Conservation (phyloP, 1,284 basidiomycete genomes). For the Fistulina hepatica region DNA sequence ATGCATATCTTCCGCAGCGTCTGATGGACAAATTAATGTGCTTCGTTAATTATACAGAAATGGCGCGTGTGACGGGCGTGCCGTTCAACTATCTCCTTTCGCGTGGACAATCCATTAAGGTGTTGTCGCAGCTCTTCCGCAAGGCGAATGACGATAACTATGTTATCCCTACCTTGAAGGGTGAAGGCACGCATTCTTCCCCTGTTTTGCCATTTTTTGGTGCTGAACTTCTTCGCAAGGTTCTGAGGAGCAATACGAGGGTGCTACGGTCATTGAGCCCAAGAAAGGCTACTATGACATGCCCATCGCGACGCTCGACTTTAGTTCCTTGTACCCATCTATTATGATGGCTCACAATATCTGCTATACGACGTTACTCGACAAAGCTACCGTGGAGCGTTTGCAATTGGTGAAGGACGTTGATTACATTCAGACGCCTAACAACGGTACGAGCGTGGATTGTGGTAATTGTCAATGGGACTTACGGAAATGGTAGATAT, state of each 20-base stretch:
- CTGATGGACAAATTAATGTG: constrained; percentile 96
- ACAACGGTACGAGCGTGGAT: constrained; percentile 57
- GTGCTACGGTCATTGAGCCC: constrained; percentile 94
- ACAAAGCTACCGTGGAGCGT: constrained; percentile 67
- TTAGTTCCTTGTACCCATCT: constrained; percentile 93
- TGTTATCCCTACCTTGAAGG: constrained; percentile 71
- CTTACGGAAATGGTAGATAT: constrained; percentile 44
- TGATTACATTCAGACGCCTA: constrained; percentile 88
- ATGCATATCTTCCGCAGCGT: constrained; percentile 91
- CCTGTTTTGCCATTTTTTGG: too few relatives aligned
- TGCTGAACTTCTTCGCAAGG: constrained; percentile 31
- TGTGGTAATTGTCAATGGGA: background rate
- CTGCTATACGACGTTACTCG: constrained; percentile 88
- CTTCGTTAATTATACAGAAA: constrained; percentile 92
- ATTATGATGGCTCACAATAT: constrained; percentile 99
- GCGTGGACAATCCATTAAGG: constrained; percentile 93
- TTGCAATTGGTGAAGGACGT: constrained; percentile 68
- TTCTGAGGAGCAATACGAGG: constrained; percentile 90
- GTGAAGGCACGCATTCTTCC: constrained; percentile 52
- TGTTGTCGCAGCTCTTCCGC: constrained; percentile 86
- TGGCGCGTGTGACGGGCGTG: constrained; percentile 95
- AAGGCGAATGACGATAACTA: constrained; percentile 85
- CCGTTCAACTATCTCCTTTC: constrained; percentile 91
- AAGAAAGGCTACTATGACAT: constrained; percentile 88
- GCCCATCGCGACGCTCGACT: constrained; percentile 93